Percentiles rank a stretch among this genome's conserved stretches.
These are phyloP conservation scores for Colletotrichum sp. DNA, from an alignment of 2,329 filamentous ascomycete species.

Conservation along the genomic window DNA sequence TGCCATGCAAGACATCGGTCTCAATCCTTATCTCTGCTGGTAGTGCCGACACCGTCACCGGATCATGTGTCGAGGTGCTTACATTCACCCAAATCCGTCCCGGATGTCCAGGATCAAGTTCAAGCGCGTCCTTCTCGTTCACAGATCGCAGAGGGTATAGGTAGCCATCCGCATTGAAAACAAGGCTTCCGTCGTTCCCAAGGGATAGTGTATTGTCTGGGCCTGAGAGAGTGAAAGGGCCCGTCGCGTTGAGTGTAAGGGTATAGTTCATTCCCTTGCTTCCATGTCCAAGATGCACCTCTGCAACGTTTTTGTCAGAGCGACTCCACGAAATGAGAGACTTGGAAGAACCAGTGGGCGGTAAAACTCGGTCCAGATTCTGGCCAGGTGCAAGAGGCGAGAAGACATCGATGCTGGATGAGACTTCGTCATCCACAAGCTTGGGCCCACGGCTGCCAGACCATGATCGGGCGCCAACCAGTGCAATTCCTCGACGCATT, in stretches of 20 bases:
- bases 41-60: constrained; percentile 36
- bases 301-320: background rate
- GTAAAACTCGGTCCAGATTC: constrained; percentile 44
- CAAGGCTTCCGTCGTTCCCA: background rate
- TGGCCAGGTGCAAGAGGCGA: constrained; percentile 44
- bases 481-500: constrained; percentile 47
- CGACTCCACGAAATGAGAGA: constrained; percentile 37
- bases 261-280: constrained; percentile 54
- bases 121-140: constrained; percentile 44
- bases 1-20: constrained; percentile 50
- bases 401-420: constrained; percentile 40
- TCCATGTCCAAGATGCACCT: constrained; percentile 32
- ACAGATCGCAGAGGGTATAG: constrained; percentile 55
- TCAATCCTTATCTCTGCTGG: constrained; percentile 42
- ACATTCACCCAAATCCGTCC: constrained; percentile 59
- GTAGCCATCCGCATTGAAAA: constrained; percentile 32
- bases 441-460: constrained; percentile 38
- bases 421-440: constrained; percentile 30
- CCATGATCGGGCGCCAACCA: constrained; percentile 46
- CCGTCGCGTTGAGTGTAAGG: constrained; percentile 34
- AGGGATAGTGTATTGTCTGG: background rate
- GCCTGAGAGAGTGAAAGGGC: background rate
- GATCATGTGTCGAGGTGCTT: constrained; percentile 48
- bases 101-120: constrained; percentile 50
- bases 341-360: constrained; percentile 13